Conservation (phyloP, 768 basidiomycete genomes). For the Gautieria morchelliformis region DNA sequence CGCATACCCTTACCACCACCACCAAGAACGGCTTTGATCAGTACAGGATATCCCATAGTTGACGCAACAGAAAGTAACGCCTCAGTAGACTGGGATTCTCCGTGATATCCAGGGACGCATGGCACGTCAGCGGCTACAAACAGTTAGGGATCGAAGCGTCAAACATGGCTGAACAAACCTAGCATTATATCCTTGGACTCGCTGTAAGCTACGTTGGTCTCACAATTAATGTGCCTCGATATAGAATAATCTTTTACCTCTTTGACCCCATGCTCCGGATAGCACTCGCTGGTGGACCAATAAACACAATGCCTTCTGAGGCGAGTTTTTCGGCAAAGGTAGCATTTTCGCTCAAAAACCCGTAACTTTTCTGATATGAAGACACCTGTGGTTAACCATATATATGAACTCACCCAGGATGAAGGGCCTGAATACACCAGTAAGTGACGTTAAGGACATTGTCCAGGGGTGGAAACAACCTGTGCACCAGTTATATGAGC, state of each 20-base stretch:
- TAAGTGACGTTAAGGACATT: neutral
- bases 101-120: constrained; percentile 92
- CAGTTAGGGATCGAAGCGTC: neutral
- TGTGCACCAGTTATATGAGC: constrained; percentile 79
- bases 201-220: constrained; percentile 26
- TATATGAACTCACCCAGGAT: constrained; percentile 59
- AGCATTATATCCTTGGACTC: constrained; percentile 96
- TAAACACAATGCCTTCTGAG: constrained; percentile 77
- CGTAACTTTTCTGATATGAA: constrained; percentile 42
- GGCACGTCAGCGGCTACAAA: constrained; percentile 74
- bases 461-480: constrained; percentile 30
- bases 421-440: constrained; percentile 54
- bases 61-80: constrained; percentile 60
- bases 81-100: constrained; percentile 65
- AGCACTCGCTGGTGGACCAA: constrained; percentile 81
- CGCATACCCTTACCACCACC: constrained; percentile 97
- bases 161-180: constrained; percentile 30
- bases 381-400: neutral
- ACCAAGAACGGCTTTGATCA: constrained; percentile 95
- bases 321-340: constrained; percentile 65
- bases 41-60: constrained; percentile 78
- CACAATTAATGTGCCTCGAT: neutral
- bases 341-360: constrained; percentile 90
- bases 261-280: constrained; percentile 95
- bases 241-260: constrained; percentile 38